Base-by-base conservation (phyloP, 2,329 filamentous ascomycete genomes). In the Cyphellophora europaea region DNA sequence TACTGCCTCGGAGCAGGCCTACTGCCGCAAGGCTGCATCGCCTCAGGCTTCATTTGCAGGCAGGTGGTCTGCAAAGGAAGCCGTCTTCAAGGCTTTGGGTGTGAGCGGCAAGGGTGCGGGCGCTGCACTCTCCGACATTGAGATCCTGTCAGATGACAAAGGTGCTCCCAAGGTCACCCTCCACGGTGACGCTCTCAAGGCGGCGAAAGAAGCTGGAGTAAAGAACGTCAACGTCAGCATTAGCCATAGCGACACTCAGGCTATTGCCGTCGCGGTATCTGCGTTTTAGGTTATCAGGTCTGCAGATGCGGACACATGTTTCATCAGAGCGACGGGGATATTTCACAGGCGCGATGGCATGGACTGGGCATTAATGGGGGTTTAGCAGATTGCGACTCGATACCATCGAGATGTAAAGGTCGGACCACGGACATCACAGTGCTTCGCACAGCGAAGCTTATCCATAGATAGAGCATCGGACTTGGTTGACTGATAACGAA, bases 21-120 rank as follows among this genome's bases (percentile, higher is more conserved):
- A 98, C 67, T 98, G 93, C 69, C 71, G 72, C 45, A 77, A 80
- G 53, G 80, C 85, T 11, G 66, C 86, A 5, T 80, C 74, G 54
- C 83, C 87, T 1, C 85, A 86, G 55, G 84, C 88, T 47, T 93
- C 86, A 33, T 98, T 95, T 62, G 86, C 89, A 4, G 91, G 91
- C 32, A 79, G 87, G 49, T 98, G 91, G 91, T 89, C 82, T 52
- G 91, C 91, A 21, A 98, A 98, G 69, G 91, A 98, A 65, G 91
- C 91, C 17, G 88, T 98, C 1, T 98, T 98, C 73, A 98, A 98
- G 75, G 87, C 85, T 23, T 71, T 98, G 11, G 87, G 88, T 48
- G 88, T 96, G 10, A 66, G 73, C 49, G 82, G 88, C 61, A 79
- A 83, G 63, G 91, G 91, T 42, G 88, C 82, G 6, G 91, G 93